A percentile compares a stretch with the other conserved stretches of the same genome.
These are phyloP conservation scores for Colletotrichum tanaceti DNA, from an alignment of 2,329 filamentous ascomycete species.

Conservation along the genomic window DNA sequence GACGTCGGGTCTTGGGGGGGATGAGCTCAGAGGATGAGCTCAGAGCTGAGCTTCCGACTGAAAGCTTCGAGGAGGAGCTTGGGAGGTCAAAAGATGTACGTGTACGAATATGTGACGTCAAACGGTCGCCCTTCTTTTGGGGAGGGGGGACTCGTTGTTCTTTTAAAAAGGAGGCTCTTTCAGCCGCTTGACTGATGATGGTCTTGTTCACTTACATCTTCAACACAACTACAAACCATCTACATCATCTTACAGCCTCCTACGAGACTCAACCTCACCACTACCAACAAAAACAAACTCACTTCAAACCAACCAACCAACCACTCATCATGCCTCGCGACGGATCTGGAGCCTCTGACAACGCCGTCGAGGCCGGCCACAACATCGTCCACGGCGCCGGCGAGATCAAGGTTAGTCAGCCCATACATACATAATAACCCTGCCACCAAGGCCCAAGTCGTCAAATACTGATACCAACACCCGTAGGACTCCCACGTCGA, in stretches of 20 bases:
- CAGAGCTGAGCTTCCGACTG: neutral
- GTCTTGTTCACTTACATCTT: too few species aligned
- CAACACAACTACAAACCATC: neutral
- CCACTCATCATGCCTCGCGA: slow-evolving; percentile 60
- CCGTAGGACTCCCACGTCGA: slow-evolving; percentile 49
- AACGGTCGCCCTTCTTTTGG: neutral
- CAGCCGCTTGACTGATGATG: too few species aligned
- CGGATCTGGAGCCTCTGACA: slow-evolving; percentile 61
- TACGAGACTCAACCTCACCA: neutral
- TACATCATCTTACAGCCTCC: too few species aligned
- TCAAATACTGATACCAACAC: neutral
- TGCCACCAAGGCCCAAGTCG: too few species aligned
- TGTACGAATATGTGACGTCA: slow-evolving; percentile 24
- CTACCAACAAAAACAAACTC: neutral
- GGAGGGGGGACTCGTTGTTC: too few species aligned
- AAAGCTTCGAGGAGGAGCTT: neutral
- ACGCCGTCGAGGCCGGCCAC: slow-evolving; percentile 56
- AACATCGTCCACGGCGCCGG: slow-evolving; percentile 60
- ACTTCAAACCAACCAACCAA: neutral
- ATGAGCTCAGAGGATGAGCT: neutral
- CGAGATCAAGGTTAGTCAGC: slow-evolving; percentile 50
- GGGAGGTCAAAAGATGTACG: too few species aligned
- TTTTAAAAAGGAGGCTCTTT: neutral
- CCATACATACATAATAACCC: too few species aligned
- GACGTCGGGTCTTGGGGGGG: slow-evolving; percentile 9